Conservation (phyloP, 495 filamentous ascomycete species). For the Parmelia sp. region DNA sequence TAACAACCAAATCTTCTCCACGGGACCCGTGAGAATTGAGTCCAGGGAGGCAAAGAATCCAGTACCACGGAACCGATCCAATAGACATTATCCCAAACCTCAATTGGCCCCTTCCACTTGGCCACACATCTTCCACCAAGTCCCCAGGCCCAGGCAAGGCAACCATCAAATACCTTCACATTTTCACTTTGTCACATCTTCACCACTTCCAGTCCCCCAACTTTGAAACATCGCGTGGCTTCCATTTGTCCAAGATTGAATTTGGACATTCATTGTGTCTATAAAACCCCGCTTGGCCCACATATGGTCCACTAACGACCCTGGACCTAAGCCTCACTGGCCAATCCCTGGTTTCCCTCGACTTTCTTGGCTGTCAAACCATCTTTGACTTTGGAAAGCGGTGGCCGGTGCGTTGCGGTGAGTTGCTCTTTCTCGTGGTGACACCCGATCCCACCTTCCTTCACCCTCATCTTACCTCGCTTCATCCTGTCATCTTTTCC, state of each 20-base stretch:
- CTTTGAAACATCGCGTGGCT: background rate
- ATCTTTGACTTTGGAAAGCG: constrained; percentile 1
- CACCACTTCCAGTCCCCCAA: background rate
- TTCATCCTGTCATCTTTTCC: background rate
- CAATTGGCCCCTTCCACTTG: background rate
- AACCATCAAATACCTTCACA: background rate
- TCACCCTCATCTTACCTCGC: background rate
- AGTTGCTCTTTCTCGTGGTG: background rate
- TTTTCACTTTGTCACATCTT: background rate
- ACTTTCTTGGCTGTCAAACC: constrained; percentile 13
- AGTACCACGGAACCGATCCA: constrained; percentile 8
- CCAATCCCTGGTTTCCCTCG: constrained; percentile 10
- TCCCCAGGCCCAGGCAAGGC: background rate
- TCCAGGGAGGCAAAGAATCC: background rate
- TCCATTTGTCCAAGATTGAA: background rate
- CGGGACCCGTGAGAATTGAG: background rate
- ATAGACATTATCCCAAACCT: background rate
- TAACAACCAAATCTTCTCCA: too few relatives aligned
- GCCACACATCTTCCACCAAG: background rate
- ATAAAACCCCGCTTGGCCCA: too few relatives aligned
- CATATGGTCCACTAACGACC: constrained; percentile 1
- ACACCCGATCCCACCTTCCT: background rate
- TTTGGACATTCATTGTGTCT: too few relatives aligned
- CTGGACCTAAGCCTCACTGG: background rate
- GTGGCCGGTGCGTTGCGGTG: constrained; percentile 13